phyloP scores from a whole-genome alignment of 768 basidiomycete genomes.

The Hygrocybe punicea region DNA sequence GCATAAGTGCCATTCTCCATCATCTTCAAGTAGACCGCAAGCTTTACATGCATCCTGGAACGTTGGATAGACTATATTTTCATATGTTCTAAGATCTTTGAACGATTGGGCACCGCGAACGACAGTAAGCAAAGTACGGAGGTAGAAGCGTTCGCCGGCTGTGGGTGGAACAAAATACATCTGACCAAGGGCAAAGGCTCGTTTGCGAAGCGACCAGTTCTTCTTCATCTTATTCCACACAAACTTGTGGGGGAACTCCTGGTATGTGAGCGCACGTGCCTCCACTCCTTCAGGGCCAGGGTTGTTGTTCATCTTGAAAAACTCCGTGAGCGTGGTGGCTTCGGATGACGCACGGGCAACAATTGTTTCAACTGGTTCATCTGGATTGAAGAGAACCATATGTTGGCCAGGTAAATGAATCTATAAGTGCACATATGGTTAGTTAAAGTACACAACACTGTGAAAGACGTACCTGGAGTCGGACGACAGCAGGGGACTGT shows the following conservation, averaged over 20 bases:
- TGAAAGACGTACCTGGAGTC: no score
- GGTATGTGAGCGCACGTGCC: slow-evolving; percentile 26
- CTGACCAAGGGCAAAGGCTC: slow-evolving; percentile 27
- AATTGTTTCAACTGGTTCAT: slow-evolving; percentile 30
- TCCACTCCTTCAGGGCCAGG: slow-evolving; percentile 19
- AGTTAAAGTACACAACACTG: no score
- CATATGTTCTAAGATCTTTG: slow-evolving; percentile 24
- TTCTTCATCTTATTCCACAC: slow-evolving; percentile 17
- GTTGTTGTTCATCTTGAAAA: slow-evolving; percentile 12
- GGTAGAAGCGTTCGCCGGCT: slow-evolving; percentile 38
- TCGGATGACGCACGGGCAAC: slow-evolving; percentile 32
- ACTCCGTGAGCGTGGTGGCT: slow-evolving; percentile 28
- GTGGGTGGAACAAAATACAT: no score
- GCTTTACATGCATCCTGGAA: no score
- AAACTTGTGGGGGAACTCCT: slow-evolving; percentile 33
- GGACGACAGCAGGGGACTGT: slow-evolving; percentile 31
- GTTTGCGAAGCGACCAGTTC: slow-evolving; percentile 9
- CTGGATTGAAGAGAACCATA: slow-evolving; percentile 37
- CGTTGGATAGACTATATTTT: no score
- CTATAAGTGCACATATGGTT: no score
- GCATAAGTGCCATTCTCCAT: no score
- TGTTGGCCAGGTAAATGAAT: no score
- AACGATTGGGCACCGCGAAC: slow-evolving; percentile 34
- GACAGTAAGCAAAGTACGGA: slow-evolving; percentile 38
- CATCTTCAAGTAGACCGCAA: no score